phyloP scores from a whole-genome alignment of 1,284 basidiomycete species.

The Salmacisia buchloeana region DNA sequence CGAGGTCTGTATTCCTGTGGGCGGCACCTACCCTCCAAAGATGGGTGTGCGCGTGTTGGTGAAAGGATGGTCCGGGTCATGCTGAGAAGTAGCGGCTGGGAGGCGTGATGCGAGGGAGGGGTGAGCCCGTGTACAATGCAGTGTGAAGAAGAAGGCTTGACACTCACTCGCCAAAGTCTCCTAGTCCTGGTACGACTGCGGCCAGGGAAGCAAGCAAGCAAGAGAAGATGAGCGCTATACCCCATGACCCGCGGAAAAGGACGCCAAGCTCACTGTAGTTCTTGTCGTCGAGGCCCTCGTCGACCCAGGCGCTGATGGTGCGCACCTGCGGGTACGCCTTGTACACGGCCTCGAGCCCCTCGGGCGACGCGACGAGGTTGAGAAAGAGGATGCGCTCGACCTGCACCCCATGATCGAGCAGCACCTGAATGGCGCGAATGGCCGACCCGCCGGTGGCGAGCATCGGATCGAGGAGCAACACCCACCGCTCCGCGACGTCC shows the following conservation, averaged over 20 bases:
- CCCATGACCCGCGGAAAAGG: neutral
- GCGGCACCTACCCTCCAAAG: too few species aligned
- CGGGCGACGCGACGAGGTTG: constrained; percentile 87
- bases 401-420: constrained; percentile 77
- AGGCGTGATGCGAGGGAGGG: too few species aligned
- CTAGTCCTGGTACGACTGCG: neutral
- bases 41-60: too few species aligned
- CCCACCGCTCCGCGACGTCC: constrained; percentile 85
- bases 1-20: too few species aligned
- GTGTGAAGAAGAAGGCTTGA: too few species aligned
- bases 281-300: constrained; percentile 80
- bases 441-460: constrained; percentile 92
- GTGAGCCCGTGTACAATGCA: too few species aligned
- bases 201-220: neutral
- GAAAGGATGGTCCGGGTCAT: neutral
- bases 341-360: constrained; percentile 80
- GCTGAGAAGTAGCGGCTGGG: constrained; percentile 6
- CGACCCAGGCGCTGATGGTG: constrained; percentile 91
- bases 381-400: constrained; percentile 86
- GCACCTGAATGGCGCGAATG: constrained; percentile 91
- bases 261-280: constrained; percentile 46
- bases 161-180: constrained; percentile 8
- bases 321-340: constrained; percentile 71
- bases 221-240: neutral
- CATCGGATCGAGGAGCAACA: constrained; percentile 94